These are phyloP conservation scores for Trametes meyenii DNA, from an alignment of 768 basidiomycete species.

Conservation along the genomic window DNA sequence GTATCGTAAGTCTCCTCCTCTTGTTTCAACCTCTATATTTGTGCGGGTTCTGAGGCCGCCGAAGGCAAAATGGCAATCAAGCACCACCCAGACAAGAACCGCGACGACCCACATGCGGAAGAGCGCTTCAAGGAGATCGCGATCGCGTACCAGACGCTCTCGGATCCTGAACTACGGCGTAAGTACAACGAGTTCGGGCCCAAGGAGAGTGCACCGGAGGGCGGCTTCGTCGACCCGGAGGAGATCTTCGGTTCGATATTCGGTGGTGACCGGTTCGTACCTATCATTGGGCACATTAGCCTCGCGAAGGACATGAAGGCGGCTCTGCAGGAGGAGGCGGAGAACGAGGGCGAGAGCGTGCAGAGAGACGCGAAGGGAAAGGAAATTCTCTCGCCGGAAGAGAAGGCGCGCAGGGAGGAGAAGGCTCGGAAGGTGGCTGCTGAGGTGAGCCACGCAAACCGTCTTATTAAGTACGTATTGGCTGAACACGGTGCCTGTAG, in stretches of 20 bases:
- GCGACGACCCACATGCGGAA: conserved; percentile 80
- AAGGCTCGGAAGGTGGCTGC: conserved; percentile 64
- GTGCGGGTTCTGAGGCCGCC: background rate
- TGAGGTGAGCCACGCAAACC: conserved; percentile 53
- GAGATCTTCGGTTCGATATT: conserved; percentile 75
- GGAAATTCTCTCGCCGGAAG: conserved; percentile 42
- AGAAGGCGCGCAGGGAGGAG: conserved; percentile 59
- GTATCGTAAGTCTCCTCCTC: conserved; percentile 57
- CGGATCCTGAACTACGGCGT: conserved; percentile 70
- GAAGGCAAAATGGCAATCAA: conserved; percentile 85
- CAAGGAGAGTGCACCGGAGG: conserved; percentile 80
- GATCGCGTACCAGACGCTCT: conserved; percentile 86
- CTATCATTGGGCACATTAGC: conserved; percentile 88
- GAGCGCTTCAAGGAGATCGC: conserved; percentile 92
- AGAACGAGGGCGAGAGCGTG: conserved; percentile 41
- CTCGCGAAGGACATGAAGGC: conserved; percentile 92
- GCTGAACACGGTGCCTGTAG: conserved; percentile 40
- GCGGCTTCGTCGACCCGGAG: conserved; percentile 87
- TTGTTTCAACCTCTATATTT: background rate
- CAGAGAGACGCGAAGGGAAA: conserved; percentile 54
- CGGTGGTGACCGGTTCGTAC: conserved; percentile 82
- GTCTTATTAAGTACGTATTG: background rate
- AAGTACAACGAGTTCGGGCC: conserved; percentile 94
- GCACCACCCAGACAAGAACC: conserved; percentile 92
- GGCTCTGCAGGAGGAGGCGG: conserved; percentile 78